phyloP scores from a whole-genome alignment of 768 basidiomycete species.

The Phlebiopsis flavidoalba region DNA sequence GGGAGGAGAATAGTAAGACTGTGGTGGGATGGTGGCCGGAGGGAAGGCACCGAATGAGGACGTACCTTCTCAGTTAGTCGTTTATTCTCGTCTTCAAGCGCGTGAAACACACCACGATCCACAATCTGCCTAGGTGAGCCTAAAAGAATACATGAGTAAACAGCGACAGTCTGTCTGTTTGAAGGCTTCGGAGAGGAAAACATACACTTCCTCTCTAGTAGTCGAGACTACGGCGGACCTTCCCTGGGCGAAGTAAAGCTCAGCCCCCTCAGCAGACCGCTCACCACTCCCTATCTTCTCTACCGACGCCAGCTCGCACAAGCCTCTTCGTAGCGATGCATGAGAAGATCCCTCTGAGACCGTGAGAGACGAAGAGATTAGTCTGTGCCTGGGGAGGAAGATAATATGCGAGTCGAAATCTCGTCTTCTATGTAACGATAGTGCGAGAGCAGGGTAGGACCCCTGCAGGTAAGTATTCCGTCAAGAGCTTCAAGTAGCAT shows the following conservation, averaged over 20 bases:
- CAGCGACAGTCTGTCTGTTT: background rate
- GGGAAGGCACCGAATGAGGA: background rate
- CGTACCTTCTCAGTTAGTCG: slow-evolving; percentile 55
- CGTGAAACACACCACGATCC: slow-evolving; percentile 39
- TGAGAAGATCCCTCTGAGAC: slow-evolving; percentile 54
- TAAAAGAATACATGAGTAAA: background rate
- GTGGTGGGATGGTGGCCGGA: too few relatives aligned
- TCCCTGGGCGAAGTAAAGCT: slow-evolving; percentile 53
- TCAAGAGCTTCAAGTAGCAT: background rate
- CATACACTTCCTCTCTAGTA: slow-evolving; percentile 4
- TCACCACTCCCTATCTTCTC: slow-evolving; percentile 62
- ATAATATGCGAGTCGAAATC: slow-evolving; percentile 27
- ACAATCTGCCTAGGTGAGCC: background rate
- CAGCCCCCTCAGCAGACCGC: slow-evolving; percentile 60
- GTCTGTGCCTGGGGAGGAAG: slow-evolving; percentile 53
- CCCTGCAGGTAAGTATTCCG: background rate
- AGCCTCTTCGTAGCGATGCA: slow-evolving; percentile 49
- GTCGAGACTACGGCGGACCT: slow-evolving; percentile 34
- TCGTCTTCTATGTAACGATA: background rate
- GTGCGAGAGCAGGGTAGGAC: background rate
- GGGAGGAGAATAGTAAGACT: too few relatives aligned
- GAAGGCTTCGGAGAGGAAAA: background rate
- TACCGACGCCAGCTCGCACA: slow-evolving; percentile 52
- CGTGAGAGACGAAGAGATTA: slow-evolving; percentile 48
- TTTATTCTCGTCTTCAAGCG: slow-evolving; percentile 61